These are phyloP conservation scores for Leccinum obscurum DNA, from an alignment of 768 basidiomycete species.

Conservation along the genomic window DNA sequence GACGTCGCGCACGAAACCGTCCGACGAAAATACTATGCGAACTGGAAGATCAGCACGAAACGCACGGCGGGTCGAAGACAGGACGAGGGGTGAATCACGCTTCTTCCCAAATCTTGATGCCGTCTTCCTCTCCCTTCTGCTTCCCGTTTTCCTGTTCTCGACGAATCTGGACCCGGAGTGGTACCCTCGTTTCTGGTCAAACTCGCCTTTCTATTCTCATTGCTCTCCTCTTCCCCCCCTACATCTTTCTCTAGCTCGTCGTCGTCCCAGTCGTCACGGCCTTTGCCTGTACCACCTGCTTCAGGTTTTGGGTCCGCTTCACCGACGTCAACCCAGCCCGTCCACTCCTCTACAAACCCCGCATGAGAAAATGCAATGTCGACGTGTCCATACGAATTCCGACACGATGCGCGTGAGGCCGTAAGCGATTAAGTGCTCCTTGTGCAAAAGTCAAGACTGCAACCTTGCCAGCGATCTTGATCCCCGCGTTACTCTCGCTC, in stretches of 20 bases:
- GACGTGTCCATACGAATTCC: background rate
- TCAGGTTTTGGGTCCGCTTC: background rate
- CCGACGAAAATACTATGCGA: slow-evolving; percentile 1
- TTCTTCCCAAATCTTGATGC: slow-evolving; percentile 62
- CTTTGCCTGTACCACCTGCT: background rate
- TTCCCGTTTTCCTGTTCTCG: background rate
- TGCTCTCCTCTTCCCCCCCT: too few relatives aligned
- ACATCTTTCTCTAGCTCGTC: slow-evolving; percentile 20
- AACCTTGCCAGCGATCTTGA: slow-evolving; percentile 16
- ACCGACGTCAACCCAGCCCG: slow-evolving; percentile 2
- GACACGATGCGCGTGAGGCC: background rate
- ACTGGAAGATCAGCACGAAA: slow-evolving; percentile 12
- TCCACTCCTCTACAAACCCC: slow-evolving; percentile 2
- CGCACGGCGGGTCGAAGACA: slow-evolving; percentile 1
- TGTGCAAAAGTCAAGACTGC: background rate
- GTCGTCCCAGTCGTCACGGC: slow-evolving; percentile 59
- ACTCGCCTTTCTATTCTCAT: background rate
- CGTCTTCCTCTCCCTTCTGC: slow-evolving; percentile 22
- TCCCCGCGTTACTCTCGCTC: slow-evolving; percentile 16
- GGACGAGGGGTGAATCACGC: slow-evolving; percentile 49
- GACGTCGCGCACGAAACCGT: background rate
- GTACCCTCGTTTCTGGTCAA: too few relatives aligned
- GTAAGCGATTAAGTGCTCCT: slow-evolving; percentile 13
- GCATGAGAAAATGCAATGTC: background rate
- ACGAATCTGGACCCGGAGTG: background rate